These are phyloP conservation scores for Beauveria brongniartii DNA, from an alignment of 2,329 filamentous ascomycete genomes.

Conservation along the genomic window DNA sequence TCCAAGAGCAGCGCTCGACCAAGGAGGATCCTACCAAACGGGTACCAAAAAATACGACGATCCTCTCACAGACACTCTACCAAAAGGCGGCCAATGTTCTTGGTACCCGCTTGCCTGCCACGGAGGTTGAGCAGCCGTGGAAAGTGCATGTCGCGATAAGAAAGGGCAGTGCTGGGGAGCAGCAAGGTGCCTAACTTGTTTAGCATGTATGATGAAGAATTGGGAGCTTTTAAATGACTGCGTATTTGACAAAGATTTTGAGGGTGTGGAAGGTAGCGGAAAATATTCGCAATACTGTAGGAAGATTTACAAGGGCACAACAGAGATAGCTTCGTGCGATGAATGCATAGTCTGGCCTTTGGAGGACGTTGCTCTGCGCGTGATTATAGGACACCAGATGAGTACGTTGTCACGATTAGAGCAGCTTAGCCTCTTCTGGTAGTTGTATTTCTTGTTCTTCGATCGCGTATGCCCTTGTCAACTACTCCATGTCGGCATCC, in stretches of 20 bases:
- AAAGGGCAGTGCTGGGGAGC: neutral
- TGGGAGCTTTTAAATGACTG: neutral
- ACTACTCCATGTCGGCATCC: constrained; percentile 34
- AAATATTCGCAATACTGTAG: neutral
- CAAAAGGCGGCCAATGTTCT: no score
- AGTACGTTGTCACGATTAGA: neutral
- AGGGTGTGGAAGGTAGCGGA: neutral
- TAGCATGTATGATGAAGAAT: neutral
- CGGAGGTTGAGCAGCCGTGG: constrained; percentile 14
- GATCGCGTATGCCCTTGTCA: neutral
- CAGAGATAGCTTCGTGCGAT: neutral
- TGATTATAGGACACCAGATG: neutral
- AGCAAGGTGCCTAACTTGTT: neutral
- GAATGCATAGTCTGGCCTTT: neutral
- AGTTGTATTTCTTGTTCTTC: neutral
- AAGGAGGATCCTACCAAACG: no score
- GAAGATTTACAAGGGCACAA: neutral
- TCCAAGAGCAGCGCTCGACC: no score
- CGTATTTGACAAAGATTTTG: neutral
- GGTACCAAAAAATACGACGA: no score
- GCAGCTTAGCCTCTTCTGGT: neutral
- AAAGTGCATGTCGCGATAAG: neutral
- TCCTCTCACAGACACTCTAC: no score
- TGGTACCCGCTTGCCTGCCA: neutral
- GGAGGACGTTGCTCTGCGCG: neutral